These are phyloP conservation scores for Quillaja saponaria DNA, from an alignment of 306 rosid species.

Conservation along the genomic window DNA sequence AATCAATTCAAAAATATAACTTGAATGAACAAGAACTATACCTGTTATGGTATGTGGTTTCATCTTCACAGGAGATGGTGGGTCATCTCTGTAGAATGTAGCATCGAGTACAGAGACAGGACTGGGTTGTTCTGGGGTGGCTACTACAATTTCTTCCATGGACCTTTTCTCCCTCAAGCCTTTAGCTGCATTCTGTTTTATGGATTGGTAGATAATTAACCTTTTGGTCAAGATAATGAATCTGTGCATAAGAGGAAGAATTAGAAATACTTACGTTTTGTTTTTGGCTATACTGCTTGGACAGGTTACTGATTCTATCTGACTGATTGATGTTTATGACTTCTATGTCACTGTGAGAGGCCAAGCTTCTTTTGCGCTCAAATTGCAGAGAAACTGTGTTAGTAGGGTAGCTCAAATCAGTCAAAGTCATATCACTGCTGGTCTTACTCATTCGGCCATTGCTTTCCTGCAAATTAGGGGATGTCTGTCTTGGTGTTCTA, in stretches of 20 bases:
- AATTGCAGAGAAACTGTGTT: slow-evolving; percentile 52
- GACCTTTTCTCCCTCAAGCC: slow-evolving; percentile 38
- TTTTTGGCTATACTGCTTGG: slow-evolving; percentile 33
- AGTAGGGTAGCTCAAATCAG: slow-evolving; percentile 40
- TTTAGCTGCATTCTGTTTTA: slow-evolving; percentile 47
- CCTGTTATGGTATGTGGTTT: slow-evolving; percentile 60
- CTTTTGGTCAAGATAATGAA: slow-evolving; percentile 10
- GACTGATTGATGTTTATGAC: slow-evolving; percentile 42
- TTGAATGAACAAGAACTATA: slow-evolving; percentile 32
- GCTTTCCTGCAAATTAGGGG: slow-evolving; percentile 45
- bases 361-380: slow-evolving; percentile 41
- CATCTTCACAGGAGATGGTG: slow-evolving; percentile 89
- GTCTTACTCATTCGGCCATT: slow-evolving; percentile 37
- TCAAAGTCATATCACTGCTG: slow-evolving; percentile 34
- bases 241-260: slow-evolving; percentile 11
- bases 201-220: slow-evolving; percentile 28
- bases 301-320: slow-evolving; percentile 25
- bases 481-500: slow-evolving; percentile 42
- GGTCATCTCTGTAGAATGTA: slow-evolving; percentile 78
- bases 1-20: slow-evolving; percentile 5
- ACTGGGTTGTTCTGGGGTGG: slow-evolving; percentile 74
- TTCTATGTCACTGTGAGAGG: slow-evolving; percentile 38
- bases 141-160: slow-evolving; percentile 41
- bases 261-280: slow-evolving; percentile 47
- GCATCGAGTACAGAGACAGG: slow-evolving; percentile 94